phyloP scores from a whole-genome alignment of 495 filamentous ascomycete genomes.

The Aspergillus mulundensis region DNA sequence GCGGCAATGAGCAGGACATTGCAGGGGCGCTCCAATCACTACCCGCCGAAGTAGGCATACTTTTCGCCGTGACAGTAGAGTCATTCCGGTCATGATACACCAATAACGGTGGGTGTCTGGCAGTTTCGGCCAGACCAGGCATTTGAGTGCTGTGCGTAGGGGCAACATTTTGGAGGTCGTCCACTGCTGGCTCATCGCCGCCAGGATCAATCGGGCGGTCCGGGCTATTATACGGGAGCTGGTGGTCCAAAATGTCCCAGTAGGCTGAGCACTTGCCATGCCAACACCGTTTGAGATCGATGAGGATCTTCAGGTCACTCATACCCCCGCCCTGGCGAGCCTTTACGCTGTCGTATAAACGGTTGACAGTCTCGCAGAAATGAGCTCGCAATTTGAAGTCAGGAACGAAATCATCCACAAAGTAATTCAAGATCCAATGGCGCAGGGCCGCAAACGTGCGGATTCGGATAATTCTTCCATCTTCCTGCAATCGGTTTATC shows the following conservation, averaged over 20 bases:
- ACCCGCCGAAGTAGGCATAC: slow-evolving; percentile 39
- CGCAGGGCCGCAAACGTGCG: slow-evolving; percentile 93
- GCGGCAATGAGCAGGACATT: slow-evolving; percentile 80
- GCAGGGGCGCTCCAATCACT: slow-evolving; percentile 63
- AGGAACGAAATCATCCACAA: slow-evolving; percentile 90
- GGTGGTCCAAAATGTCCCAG: slow-evolving; percentile 71
- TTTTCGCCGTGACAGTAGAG: slow-evolving; percentile 42
- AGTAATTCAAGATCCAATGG: slow-evolving; percentile 99
- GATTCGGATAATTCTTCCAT: slow-evolving; percentile 86
- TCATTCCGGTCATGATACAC: slow-evolving; percentile 40
- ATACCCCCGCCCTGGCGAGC: slow-evolving; percentile 49
- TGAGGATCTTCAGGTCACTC: slow-evolving; percentile 85
- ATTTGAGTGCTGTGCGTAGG: slow-evolving; percentile 4
- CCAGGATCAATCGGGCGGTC: slow-evolving; percentile 75
- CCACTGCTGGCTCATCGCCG: slow-evolving; percentile 37
- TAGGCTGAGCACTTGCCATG: slow-evolving; percentile 81
- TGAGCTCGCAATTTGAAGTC: slow-evolving; percentile 70
- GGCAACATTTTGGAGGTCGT: slow-evolving; percentile 13
- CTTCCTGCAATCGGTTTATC: slow-evolving; percentile 71
- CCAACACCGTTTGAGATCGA: slow-evolving; percentile 97
- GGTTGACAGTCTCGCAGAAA: slow-evolving; percentile 81
- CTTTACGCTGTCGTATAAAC: slow-evolving; percentile 61
- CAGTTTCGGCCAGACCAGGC: slow-evolving; percentile 27
- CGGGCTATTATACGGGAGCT: slow-evolving; percentile 47
- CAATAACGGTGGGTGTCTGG: slow-evolving; percentile 12